A percentile compares a stretch with the other conserved stretches of the same genome.
phyloP scores from a whole-genome alignment of 371 early-diverging fungal genomes.

The Mucor saturninus region DNA sequence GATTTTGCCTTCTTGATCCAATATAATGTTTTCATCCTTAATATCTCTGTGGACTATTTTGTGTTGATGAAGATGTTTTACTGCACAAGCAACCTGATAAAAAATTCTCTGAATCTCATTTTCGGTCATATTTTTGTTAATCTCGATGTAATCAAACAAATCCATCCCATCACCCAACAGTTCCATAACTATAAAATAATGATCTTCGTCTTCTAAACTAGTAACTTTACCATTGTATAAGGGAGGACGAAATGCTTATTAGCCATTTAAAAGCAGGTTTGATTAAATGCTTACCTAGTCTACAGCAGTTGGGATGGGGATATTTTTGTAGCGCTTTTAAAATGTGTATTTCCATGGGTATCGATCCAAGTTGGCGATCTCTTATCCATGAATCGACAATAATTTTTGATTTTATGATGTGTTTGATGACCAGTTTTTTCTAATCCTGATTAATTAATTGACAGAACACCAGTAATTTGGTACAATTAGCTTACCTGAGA shows the following conservation, averaged over 20 bases:
- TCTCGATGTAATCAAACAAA: slow-evolving; percentile 74
- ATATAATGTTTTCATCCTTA: slow-evolving; percentile 74
- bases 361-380: slow-evolving; percentile 61
- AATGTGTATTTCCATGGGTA: slow-evolving; percentile 76
- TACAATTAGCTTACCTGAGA: slow-evolving; percentile 37
- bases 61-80: slow-evolving; percentile 66
- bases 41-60: slow-evolving; percentile 78
- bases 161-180: slow-evolving; percentile 65
- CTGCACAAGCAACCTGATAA: slow-evolving; percentile 59
- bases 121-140: slow-evolving; percentile 56
- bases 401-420: slow-evolving; percentile 67
- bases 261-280: background rate
- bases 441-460: background rate
- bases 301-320: slow-evolving; percentile 65
- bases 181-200: slow-evolving; percentile 68
- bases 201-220: slow-evolving; percentile 61
- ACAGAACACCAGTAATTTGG: no score
- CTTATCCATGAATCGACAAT: slow-evolving; percentile 72
- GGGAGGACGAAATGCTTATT: background rate
- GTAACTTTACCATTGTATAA: slow-evolving; percentile 22
- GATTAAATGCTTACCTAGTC: slow-evolving; percentile 41
- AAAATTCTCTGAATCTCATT: slow-evolving; percentile 59
- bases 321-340: slow-evolving; percentile 58
- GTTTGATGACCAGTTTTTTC: slow-evolving; percentile 67
- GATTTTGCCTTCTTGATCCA: slow-evolving; percentile 54